A percentile compares a stretch with the other conserved stretches of the same genome.
These are phyloP conservation scores for Chenopodium album DNA, from an alignment of 148 eudicot species.

Conservation along the genomic window DNA sequence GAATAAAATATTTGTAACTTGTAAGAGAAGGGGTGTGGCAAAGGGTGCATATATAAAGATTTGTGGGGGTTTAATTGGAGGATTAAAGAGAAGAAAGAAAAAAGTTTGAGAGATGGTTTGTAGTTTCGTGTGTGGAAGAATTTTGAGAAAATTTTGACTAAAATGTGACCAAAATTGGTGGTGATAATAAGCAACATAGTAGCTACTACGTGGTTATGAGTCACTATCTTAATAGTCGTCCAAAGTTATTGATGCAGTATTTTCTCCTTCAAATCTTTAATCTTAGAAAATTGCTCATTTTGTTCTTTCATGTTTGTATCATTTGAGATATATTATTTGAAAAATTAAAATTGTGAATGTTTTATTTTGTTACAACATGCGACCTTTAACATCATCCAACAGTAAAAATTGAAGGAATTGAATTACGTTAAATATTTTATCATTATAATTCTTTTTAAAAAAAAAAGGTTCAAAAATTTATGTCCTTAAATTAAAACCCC, in stretches of 20 bases:
- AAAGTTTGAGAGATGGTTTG: not conserved
- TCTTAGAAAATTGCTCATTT: too few species aligned
- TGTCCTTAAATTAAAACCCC: too few species aligned
- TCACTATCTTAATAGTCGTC: not conserved
- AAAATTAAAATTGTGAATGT: too few species aligned
- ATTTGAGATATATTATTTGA: too few species aligned
- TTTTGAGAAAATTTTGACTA: not conserved
- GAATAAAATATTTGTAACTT: constrained; percentile 4
- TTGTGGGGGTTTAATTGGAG: not conserved
- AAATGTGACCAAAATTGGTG: not conserved
- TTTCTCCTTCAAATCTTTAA: too few species aligned
- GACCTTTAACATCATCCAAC: too few species aligned
- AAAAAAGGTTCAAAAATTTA: too few species aligned
- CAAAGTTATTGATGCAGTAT: not conserved
- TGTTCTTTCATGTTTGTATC: too few species aligned
- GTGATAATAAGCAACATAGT: not conserved
- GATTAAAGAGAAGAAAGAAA: not conserved
- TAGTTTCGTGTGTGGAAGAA: not conserved
- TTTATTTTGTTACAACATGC: too few species aligned
- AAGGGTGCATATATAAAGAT: not conserved
- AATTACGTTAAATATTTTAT: too few species aligned
- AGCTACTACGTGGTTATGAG: not conserved
- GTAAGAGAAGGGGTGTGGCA: not conserved
- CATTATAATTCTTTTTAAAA: too few species aligned
- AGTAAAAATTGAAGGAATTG: too few species aligned